Base-by-base conservation (phyloP, 2,329 filamentous ascomycete species). In the Geosmithia flava region DNA sequence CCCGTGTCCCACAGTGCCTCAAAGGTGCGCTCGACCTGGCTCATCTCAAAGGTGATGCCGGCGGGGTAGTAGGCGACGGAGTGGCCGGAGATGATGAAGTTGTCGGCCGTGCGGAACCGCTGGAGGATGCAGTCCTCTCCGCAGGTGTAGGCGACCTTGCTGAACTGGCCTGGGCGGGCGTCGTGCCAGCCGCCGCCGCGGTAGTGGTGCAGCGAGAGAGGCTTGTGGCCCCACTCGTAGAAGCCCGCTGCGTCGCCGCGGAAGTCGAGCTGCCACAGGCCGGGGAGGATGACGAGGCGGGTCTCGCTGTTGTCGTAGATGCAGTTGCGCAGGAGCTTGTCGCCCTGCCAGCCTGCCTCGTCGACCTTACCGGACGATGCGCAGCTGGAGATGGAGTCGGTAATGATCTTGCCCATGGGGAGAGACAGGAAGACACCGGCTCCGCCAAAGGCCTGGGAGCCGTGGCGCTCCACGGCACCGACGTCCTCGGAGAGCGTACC, bases 121-220 rank as follows among this genome's bases (percentile, higher is more conserved):
- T 76, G 71, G 48, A 81, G 62, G 19, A 72, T 70, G 57, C 78
- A 81, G 52, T 80, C 76, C 58, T 76, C 72, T 30, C 78, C 78
- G 53, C 78, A 81, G 15, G 78, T 65, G 48, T 76, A 70, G 6
- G 76, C 70, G 23, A 81, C 67, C 55, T 76, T 72, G 53, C 72
- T 71, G 57, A 79, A 71, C 51, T 77, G 71, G 55, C 69, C 70
- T 46, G 79, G 75, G 48, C 68, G 65, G 29, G 71, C 72, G 19
- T 62, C 58, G 59, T 78, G 75, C 75, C 75, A 79, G 19, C 19
- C 40, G 44, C 74, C 72, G 45, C 75, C 75, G 55, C 79, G 79
- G 68, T 78, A 82, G 64, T 82, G 78, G 59, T 83, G 79, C 20
- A 83, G 68, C 7, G 75, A 78, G 19, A 81, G 66, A 1, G 78